Conservation (phyloP, 768 basidiomycete species). For the Leccinum subgranulosum region DNA sequence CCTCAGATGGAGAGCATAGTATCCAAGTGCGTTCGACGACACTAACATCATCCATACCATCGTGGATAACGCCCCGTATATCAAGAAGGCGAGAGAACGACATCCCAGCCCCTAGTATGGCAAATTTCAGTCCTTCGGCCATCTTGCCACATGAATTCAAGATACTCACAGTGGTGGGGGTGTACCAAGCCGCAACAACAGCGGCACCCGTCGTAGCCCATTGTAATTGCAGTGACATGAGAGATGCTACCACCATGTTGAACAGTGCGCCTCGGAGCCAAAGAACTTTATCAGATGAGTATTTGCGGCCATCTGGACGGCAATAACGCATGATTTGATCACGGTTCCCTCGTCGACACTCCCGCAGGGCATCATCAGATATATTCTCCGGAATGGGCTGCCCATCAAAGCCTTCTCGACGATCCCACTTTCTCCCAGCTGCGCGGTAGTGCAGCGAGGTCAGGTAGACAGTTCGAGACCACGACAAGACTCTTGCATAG, state of each 20-base stretch:
- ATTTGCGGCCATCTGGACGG: not conserved
- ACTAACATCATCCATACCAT: slow-evolving; percentile 29
- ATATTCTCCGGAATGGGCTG: not conserved
- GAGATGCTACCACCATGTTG: slow-evolving; percentile 29
- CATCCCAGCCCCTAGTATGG: slow-evolving; percentile 30
- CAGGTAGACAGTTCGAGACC: slow-evolving; percentile 18
- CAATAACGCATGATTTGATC: slow-evolving; percentile 19
- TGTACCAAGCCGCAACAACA: slow-evolving; percentile 10
- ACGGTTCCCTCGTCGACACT: slow-evolving; percentile 16
- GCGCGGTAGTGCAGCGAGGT: slow-evolving; percentile 16
- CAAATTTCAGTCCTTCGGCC: not conserved
- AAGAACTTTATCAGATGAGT: not conserved
- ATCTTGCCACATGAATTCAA: not conserved
- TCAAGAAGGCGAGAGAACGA: slow-evolving; percentile 31
- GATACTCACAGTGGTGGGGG: slow-evolving; percentile 27
- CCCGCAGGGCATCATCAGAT: not conserved
- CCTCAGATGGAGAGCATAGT: slow-evolving; percentile 11
- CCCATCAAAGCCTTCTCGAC: slow-evolving; percentile 3
- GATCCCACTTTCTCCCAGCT: slow-evolving; percentile 7
- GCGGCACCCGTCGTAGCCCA: slow-evolving; percentile 27
- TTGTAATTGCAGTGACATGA: slow-evolving; percentile 29
- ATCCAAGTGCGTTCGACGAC: slow-evolving; percentile 25
- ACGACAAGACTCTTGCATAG: slow-evolving; percentile 21
- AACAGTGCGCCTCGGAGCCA: slow-evolving; percentile 22
- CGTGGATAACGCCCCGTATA: slow-evolving; percentile 30